phyloP scores from a whole-genome alignment of 202 grass and related monocot species.

The Setaria viridis region DNA sequence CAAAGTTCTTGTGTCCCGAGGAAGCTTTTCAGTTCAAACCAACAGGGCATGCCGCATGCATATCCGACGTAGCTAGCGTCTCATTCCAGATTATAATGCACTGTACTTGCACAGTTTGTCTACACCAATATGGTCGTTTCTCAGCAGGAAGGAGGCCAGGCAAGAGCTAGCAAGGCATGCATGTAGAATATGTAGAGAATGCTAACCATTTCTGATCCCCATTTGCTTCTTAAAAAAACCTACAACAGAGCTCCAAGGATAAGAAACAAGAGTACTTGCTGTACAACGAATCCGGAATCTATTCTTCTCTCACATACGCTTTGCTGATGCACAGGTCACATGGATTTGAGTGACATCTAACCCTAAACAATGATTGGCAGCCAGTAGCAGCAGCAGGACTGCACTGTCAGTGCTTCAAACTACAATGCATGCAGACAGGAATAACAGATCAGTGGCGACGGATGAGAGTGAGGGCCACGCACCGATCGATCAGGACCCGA shows the following conservation, averaged over 20 bases:
- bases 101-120: conserved; percentile 8
- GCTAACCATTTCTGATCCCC: conserved; percentile 4
- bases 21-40: neutral
- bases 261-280: conserved; percentile 34
- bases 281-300: conserved; percentile 35
- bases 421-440: conserved; percentile 38
- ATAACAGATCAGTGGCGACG: conserved; percentile 29
- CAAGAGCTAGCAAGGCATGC: neutral
- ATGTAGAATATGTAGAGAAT: neutral
- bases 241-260: conserved; percentile 30
- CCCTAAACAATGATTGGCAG: conserved; percentile 50
- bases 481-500: neutral
- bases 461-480: conserved; percentile 48
- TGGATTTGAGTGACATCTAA: conserved; percentile 52
- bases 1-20: neutral
- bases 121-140: neutral
- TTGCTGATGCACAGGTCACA: conserved; percentile 40
- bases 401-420: conserved; percentile 34
- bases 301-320: conserved; percentile 19
- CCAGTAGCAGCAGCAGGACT: neutral
- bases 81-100: conserved; percentile 6
- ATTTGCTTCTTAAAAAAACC: conserved; percentile 20
- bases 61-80: neutral
- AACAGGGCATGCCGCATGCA: neutral
- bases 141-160: neutral